Base-by-base conservation (phyloP, 345 rosid species). In the Trapa bicornis region DNA sequence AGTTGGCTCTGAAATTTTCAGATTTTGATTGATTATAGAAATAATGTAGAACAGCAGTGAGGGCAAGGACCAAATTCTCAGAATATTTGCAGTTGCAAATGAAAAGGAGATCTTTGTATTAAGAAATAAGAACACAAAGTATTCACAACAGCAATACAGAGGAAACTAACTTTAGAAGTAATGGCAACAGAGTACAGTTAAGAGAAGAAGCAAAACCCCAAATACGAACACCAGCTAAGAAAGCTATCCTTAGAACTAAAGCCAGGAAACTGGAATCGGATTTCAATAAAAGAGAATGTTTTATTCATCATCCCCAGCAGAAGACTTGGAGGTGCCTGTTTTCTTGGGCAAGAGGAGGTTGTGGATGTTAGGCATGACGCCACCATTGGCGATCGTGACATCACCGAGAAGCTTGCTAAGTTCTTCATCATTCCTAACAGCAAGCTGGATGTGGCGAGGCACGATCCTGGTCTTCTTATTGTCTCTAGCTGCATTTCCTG, bases 341-440 rank as follows among this genome's bases (percentile, higher is more conserved):
- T 89, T 92, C 81, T 89, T 92, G 3, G 97, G 98, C 52, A 89
- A 85, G 39, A 92, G 91, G 36, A 88, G 97, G 72, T 87, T 92
- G 85, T 92, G 98, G 77, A 92, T 92, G 78, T 92, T 92, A 0
- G 96, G 96, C 96, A 92, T 89, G 68, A 92, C 98, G 57, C 96
- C 98, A 4, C 98, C 98, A 9, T 92, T 92, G 2, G 98, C 96
- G 61, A 89, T 92, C 0, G 98, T 92, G 3, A 89, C 98, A 56
- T 92, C 98, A 33, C 98, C 98, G 0, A 92, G 88, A 17, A 89
- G 91, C 80, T 92, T 92, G 85, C 98, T 89, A n/a, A 92, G 82
- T 66, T 92, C 98, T 76, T 92, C 98, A 3, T 92, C 97, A 0
- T 89, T 92, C 75, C 97, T 86, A 50, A 92, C 97, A 0, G 96